Conservation (phyloP, 495 filamentous ascomycete genomes). For the Aspergillus saccharolyticus region DNA sequence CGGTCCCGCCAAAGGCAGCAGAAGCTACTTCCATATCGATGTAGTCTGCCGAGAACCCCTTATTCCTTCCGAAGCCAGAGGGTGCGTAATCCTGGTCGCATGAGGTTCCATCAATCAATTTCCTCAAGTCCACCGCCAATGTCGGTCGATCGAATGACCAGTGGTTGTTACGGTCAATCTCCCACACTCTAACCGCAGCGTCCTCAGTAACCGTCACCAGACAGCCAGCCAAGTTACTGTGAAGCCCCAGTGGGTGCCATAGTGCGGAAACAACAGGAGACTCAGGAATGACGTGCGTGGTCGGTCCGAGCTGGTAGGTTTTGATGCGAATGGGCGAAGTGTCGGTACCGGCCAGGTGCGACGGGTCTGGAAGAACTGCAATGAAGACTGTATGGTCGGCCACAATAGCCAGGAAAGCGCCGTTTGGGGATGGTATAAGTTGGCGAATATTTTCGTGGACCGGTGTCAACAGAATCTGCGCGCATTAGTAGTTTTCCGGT, state of each 20-base stretch:
- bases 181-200: conserved; percentile 82
- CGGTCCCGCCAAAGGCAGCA: conserved; percentile 72
- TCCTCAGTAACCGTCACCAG: conserved; percentile 82
- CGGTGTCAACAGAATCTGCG: conserved; percentile 63
- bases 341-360: conserved; percentile 63
- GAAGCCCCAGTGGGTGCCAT: conserved; percentile 82
- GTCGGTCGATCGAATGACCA: conserved; percentile 81
- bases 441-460: conserved; percentile 73
- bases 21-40: conserved; percentile 85
- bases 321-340: conserved; percentile 64
- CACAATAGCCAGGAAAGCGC: conserved; percentile 72
- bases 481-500: conserved; percentile 3
- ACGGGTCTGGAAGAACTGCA: conserved; percentile 68
- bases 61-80: conserved; percentile 62
- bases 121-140: conserved; percentile 74
- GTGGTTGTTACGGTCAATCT: conserved; percentile 69
- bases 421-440: conserved; percentile 73
- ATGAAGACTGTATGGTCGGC: conserved; percentile 82
- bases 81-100: conserved; percentile 71
- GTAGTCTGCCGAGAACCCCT: conserved; percentile 76
- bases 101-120: conserved; percentile 71
- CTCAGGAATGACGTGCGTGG: conserved; percentile 78
- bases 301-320: conserved; percentile 79
- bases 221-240: conserved; percentile 50
- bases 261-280: conserved; percentile 68